These are phyloP conservation scores for Talaromyces verruculosus DNA, from an alignment of 2,329 filamentous ascomycete species.

Conservation along the genomic window DNA sequence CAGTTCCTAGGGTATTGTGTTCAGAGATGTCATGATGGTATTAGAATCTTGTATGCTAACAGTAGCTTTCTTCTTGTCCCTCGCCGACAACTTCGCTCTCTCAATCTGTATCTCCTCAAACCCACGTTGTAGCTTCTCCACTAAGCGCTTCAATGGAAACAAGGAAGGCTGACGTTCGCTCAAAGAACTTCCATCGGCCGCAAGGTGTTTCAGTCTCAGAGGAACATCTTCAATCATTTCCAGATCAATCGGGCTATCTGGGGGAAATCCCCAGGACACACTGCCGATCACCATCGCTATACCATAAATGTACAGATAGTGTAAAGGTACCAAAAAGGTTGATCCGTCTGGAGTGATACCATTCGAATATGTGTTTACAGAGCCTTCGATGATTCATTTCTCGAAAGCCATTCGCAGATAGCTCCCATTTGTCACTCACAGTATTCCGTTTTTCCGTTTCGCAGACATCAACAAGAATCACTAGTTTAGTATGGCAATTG, in stretches of 20 bases:
- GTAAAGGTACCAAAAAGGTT: background rate
- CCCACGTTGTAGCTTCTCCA: background rate
- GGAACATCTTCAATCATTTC: background rate
- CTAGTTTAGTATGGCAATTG: background rate
- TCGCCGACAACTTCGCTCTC: background rate
- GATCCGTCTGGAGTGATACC: background rate
- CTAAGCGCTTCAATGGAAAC: background rate
- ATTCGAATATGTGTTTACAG: background rate
- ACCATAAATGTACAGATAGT: background rate
- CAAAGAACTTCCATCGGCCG: background rate
- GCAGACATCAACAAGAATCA: background rate
- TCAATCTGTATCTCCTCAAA: background rate
- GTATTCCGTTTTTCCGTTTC: background rate
- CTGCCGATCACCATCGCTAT: background rate
- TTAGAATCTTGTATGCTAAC: background rate
- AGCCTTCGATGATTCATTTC: background rate
- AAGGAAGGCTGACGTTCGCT: background rate
- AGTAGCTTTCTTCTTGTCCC: background rate
- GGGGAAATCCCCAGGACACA: background rate
- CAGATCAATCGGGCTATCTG: background rate
- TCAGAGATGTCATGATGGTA: background rate
- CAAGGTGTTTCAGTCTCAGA: background rate
- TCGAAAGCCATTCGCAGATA: background rate
- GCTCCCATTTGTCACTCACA: background rate
- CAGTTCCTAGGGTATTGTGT: background rate